Base-by-base conservation (phyloP, 2,329 filamentous ascomycete species). In the Cladorrhinum sp. region DNA sequence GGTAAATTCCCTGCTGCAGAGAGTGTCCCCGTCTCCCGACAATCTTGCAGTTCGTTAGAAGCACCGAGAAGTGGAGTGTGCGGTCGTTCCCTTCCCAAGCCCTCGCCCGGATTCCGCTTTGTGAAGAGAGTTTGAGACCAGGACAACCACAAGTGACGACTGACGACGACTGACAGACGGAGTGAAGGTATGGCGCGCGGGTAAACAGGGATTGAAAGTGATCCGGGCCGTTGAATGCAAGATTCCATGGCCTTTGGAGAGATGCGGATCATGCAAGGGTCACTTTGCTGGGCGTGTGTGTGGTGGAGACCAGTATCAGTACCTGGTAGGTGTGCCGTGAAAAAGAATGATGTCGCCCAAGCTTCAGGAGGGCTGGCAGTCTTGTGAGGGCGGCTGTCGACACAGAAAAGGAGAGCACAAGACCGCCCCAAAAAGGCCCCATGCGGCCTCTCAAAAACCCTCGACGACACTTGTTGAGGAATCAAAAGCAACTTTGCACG, bases 181-280 rank as follows among this genome's bases (percentile, higher is more conserved):
- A 32, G 25, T 61, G 27, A 58, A 59, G 45, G 56, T 59, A 66
- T 62, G 53, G 53, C 51, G 58, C 50, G 56, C 56, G 57, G 59
- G 50, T 51, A 60, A 59, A 51, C 64, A 67, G 58, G 63, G 66
- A 62, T 66, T 50, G 61, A 50, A 53, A 60, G 55, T 65, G 61
- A 50, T 54, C 60, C 58, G 57, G 61, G 64, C 66, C 66, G 67
- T 70, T 68, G 66, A 67, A 68, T 66, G 64, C 67, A 64, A 65
- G 65, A 66, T 68, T 66, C 63, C 66, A 68, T 69, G 64, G 61
- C 62, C 61, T 65, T 59, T 60, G 32, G 52, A 57, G 58, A 59
- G 55, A 67, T 62, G 66, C 61, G 63, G 60, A 65, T 65, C 65
- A 68, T 66, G 64, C 65, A 69, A 69, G 67, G 65, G 66, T 66